Evolutionary conservation across 768 basidiomycete species (phyloP), one percentile per base, ranked within the genome.

Genomic region (Erythrobasidium yunnanense): DNA sequence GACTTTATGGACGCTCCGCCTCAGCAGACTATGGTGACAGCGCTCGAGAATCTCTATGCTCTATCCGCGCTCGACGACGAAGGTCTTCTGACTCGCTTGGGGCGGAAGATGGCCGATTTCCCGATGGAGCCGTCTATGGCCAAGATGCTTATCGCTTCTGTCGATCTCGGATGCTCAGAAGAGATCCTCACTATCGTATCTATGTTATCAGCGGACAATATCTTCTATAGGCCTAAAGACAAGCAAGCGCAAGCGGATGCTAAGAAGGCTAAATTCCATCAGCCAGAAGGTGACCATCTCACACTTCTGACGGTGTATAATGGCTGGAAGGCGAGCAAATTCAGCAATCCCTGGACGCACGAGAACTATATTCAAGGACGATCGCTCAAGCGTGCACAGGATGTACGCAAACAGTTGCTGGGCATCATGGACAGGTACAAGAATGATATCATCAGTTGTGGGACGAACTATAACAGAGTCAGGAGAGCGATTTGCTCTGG

Each of bases 1-100:
- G 93, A 95, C 76, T 99, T 97, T 75, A 97, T 99, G 95, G 95
- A 97, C 76, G 91, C 93, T 1, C 95, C 95, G 25, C 95, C 92
- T 0, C 87, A 91, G 2, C 90, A 86, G 73, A 96, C 93, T 8
- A 89, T 97, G 87, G 81, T 99, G 70, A 93, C 95, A 0, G 95
- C 95, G 1, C 78, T 99, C 49, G 92, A 97, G 75, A 84, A 88
- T 50, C 78, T 99, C 0, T 97, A 93, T 77, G 95, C 92, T 2
- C 80, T 97, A 15, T 95, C 91, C 1, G 95, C 95, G 2, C 80
- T 97, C 30, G 95, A 97, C 70, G 91, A 97, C 70, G 95, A 99
- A 78, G 95, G 95, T 4, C 79, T 97, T 4, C 78, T 99, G 73
- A 99, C 95, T 1, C 83, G 90, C 27, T 79, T 99, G 7, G 95